Evolutionary conservation across 768 basidiomycete genomes (phyloP).

Genomic region (Baorangia bicolor): DNA sequence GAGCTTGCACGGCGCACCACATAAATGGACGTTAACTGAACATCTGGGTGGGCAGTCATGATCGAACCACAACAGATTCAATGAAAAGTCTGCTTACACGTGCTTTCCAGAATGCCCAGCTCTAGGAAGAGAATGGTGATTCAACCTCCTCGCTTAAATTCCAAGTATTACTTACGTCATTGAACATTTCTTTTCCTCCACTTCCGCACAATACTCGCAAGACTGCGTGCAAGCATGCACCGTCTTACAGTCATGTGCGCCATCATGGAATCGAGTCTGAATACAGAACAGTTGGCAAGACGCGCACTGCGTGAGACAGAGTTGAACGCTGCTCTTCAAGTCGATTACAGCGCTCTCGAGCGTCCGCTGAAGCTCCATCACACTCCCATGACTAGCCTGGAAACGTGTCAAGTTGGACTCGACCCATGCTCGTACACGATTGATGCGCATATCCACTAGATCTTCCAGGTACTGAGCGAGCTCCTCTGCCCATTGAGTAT

Average conservation of each 20-base stretch:
- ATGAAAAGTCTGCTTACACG: constrained; percentile 40
- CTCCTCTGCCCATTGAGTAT: constrained; percentile 42
- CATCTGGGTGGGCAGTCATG: constrained; percentile 39
- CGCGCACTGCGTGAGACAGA: constrained; percentile 51
- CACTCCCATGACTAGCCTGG: constrained; percentile 42
- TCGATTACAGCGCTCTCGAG: constrained; percentile 46
- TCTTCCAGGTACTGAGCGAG: constrained; percentile 41
- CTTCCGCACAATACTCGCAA: constrained; percentile 44
- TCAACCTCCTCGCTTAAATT: not conserved
- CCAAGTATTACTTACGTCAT: constrained; percentile 39
- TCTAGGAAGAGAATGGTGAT: constrained; percentile 26
- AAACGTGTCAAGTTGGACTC: constrained; percentile 49
- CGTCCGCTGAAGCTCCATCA: constrained; percentile 43
- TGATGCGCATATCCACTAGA: constrained; percentile 45
- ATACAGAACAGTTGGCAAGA: constrained; percentile 52
- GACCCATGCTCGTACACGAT: constrained; percentile 52
- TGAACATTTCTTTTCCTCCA: constrained; percentile 37
- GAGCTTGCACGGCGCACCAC: constrained; percentile 51
- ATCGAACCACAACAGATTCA: not conserved
- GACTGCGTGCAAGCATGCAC: constrained; percentile 42
- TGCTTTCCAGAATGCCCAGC: constrained; percentile 58
- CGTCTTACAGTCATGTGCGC: constrained; percentile 50
- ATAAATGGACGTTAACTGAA: constrained; percentile 49
- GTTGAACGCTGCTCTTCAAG: constrained; percentile 45
- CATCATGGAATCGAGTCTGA: constrained; percentile 44